A percentile compares a stretch with the other conserved stretches of the same genome.
phyloP scores from a whole-genome alignment of 805 yeast genomes.

The Kodamaea laetipori region DNA sequence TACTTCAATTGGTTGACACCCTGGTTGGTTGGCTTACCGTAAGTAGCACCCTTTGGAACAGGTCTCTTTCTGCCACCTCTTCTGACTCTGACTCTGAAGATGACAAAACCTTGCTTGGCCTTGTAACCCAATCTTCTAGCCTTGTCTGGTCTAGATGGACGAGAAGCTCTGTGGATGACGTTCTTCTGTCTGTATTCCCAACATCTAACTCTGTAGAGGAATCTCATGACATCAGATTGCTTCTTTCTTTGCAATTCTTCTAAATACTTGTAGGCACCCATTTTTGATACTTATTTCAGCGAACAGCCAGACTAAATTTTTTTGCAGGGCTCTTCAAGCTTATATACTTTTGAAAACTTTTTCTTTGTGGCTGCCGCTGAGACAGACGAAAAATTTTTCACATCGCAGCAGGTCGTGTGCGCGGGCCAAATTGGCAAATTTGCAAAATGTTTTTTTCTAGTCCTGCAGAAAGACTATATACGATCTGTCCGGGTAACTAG shows the following conservation, averaged over 20 bases:
- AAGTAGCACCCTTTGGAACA: conserved; percentile 99
- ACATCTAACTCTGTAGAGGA: conserved; percentile 99
- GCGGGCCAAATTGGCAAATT: neutral
- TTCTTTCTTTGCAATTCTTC: conserved; percentile 99
- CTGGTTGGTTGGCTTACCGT: conserved; percentile 99
- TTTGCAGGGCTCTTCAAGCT: neutral
- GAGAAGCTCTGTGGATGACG: conserved; percentile 97
- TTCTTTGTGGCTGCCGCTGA: too few species aligned
- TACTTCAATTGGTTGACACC: conserved; percentile 99
- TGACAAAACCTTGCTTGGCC: conserved; percentile 99
- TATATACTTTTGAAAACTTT: conserved; percentile 3
- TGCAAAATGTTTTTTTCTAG: neutral
- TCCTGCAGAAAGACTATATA: neutral
- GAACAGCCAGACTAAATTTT: conserved; percentile 13
- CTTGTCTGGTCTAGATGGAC: conserved; percentile 99
- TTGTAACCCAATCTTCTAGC: conserved; percentile 99
- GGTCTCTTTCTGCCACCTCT: conserved; percentile 99
- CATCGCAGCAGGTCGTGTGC: conserved; percentile 9
- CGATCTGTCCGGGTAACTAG: conserved; percentile 5
- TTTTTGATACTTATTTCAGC: conserved; percentile 36
- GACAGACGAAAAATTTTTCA: too few species aligned
- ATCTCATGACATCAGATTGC: conserved; percentile 99
- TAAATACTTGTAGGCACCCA: conserved; percentile 99
- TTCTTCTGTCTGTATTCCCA: conserved; percentile 99
- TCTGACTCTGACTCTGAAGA: conserved; percentile 98